Conservation (phyloP, 257 asterid species). For the Apocynum venetum region DNA sequence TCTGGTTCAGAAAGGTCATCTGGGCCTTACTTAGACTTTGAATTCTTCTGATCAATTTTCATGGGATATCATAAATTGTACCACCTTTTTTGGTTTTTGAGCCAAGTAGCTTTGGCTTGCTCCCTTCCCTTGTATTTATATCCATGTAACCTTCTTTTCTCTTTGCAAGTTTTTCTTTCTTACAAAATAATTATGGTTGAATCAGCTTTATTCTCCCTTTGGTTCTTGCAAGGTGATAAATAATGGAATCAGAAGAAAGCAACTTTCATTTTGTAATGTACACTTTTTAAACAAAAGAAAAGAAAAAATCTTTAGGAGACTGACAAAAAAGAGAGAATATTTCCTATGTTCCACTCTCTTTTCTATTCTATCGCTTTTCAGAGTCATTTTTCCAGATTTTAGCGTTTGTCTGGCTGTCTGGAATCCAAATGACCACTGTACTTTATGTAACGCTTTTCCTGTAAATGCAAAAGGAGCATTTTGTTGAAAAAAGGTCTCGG, state of each 20-base stretch:
- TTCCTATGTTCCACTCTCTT: background rate
- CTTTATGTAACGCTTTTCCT: constrained; percentile 28
- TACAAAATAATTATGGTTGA: background rate
- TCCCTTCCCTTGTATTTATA: constrained; percentile 23
- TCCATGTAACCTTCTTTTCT: constrained; percentile 21
- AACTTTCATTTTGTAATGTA: constrained; percentile 8
- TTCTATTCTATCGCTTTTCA: constrained; percentile 26
- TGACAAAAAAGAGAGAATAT: background rate
- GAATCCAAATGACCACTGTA: constrained; percentile 18
- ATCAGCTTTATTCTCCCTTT: constrained; percentile 5
- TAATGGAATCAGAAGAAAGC: constrained; percentile 4
- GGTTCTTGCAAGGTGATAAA: constrained; percentile 7
- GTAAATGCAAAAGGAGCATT: constrained; percentile 31
- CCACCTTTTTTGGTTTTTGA: constrained; percentile 4
- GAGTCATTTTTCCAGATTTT: constrained; percentile 19
- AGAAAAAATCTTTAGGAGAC: background rate
- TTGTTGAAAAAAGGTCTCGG: constrained; percentile 27
- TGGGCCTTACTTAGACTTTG: constrained; percentile 80
- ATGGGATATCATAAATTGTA: constrained; percentile 13
- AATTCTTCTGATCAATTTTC: constrained; percentile 53
- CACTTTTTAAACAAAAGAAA: background rate
- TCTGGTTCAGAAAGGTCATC: constrained; percentile 65
- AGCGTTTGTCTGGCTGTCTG: constrained; percentile 14
- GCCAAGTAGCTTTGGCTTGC: constrained; percentile 17
- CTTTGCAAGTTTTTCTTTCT: constrained; percentile 5